Base-by-base conservation (phyloP, 495 filamentous ascomycete genomes). In the Neurospora discreta region DNA sequence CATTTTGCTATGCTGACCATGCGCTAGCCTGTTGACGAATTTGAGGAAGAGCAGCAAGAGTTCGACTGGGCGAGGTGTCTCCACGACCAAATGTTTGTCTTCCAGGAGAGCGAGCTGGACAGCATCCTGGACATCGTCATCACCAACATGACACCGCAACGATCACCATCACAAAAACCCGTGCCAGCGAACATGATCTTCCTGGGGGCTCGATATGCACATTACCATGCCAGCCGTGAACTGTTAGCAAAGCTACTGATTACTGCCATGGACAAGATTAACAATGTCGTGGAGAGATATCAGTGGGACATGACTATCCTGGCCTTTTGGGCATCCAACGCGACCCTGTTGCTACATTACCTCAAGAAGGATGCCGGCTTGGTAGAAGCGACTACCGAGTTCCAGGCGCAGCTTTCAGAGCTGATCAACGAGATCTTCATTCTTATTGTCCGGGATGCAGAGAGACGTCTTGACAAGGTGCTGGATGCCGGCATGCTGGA, bases 241-340 rank as follows among this genome's bases (percentile, higher is more conserved):
- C 84, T 99, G 10, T 82, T 99, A 16, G 90, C 85, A 16, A 90
- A 89, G 39, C 87, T 98, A 9, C 87, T 98, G 9, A 85, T 92
- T 39, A 91, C 91, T 30, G 94, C 95, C 39, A 97, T 95, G 87
- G 92, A 97, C 69, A 97, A 95, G 81, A 98, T 99, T 73, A 98
- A 98, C 75, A 90, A 92, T 69, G 93, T 98, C 46, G 93, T 99
- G 38, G 96, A 98, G 77, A 87, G 86, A 43, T 88, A 97, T 75
- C 95, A 99, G 76, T 98, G 95, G 95, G 95, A 99, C 77, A 99
- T 99, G 95, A 99, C 95, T 0, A 95, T 98, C 73, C 85, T 98
- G 20, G 96, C 95, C 3, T 99, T 98, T 77, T 99, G 95, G 95
- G 92, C 97, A 77, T 98, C 96, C 10, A 99, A 99, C 79, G 95